These are phyloP conservation scores for Penicillium lividum DNA, from an alignment of 495 filamentous ascomycete species.

Conservation along the genomic window DNA sequence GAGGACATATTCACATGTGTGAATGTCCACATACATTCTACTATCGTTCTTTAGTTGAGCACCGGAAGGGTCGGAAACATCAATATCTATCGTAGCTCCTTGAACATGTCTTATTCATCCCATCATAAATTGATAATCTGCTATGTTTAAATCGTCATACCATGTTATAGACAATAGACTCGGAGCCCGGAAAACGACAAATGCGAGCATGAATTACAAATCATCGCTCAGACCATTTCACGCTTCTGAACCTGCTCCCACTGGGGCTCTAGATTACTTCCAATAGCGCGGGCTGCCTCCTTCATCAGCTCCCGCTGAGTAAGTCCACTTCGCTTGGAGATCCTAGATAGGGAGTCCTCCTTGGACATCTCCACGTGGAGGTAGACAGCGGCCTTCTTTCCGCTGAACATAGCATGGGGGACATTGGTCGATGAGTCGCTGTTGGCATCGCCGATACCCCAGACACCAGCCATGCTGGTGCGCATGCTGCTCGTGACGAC, in stretches of 20 bases:
- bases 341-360: slow-evolving; percentile 35
- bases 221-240: background rate
- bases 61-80: background rate
- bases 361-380: slow-evolving; percentile 48
- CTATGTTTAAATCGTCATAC: background rate
- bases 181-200: background rate
- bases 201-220: background rate
- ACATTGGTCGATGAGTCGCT: slow-evolving; percentile 59
- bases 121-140: background rate
- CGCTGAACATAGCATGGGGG: slow-evolving; percentile 59
- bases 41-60: background rate
- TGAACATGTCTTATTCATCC: background rate
- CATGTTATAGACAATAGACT: background rate
- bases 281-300: slow-evolving; percentile 34
- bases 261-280: slow-evolving; percentile 32
- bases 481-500: slow-evolving; percentile 41
- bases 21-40: background rate
- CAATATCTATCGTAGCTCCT: background rate
- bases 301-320: slow-evolving; percentile 29
- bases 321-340: slow-evolving; percentile 32
- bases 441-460: slow-evolving; percentile 58
- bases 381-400: slow-evolving; percentile 57
- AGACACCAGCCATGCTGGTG: slow-evolving; percentile 53
- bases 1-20: background rate
- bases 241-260: slow-evolving; percentile 11